These are phyloP conservation scores for Aspergillus indologenus DNA, from an alignment of 495 filamentous ascomycete genomes.

Conservation along the genomic window DNA sequence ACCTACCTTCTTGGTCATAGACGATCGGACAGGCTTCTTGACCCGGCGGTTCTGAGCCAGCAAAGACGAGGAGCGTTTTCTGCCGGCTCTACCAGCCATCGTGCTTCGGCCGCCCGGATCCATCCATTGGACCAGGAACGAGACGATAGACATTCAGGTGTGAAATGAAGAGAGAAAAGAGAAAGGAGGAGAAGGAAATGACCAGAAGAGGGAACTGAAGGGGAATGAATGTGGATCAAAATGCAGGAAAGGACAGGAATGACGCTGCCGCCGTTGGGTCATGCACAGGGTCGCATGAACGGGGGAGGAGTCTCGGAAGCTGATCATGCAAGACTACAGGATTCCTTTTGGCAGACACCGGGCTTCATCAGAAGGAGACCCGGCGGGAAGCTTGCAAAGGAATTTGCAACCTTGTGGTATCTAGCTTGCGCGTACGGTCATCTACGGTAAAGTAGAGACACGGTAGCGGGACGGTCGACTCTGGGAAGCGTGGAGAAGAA, in stretches of 20 bases:
- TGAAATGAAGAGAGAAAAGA: constrained; percentile 30
- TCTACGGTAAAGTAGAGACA: background rate
- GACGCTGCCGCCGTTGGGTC: constrained; percentile 4
- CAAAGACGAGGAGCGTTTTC: constrained; percentile 69
- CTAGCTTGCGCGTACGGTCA: constrained; percentile 3
- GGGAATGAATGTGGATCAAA: background rate
- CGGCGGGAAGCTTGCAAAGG: background rate
- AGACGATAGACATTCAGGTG: constrained; percentile 24
- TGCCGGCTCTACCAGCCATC: constrained; percentile 12
- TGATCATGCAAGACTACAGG: constrained; percentile 1
- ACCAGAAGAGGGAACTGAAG: background rate
- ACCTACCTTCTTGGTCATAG: constrained; percentile 66
- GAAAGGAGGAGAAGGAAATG: constrained; percentile 15
- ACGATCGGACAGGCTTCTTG: constrained; percentile 70
- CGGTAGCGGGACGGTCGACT: constrained; percentile 2
- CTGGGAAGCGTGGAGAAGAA: constrained; percentile 22
- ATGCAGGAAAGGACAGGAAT: background rate
- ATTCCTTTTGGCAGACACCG: background rate
- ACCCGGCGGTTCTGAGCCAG: constrained; percentile 59
- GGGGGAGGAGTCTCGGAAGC: constrained; percentile 1
- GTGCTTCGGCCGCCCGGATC: constrained; percentile 11
- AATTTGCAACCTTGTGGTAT: background rate
- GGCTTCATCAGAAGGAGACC: background rate
- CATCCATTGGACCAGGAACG: constrained; percentile 21
- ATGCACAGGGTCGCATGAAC: constrained; percentile 3